These are phyloP conservation scores for Lasiodiplodia sp. DNA, from an alignment of 2,329 filamentous ascomycete genomes.

Conservation along the genomic window DNA sequence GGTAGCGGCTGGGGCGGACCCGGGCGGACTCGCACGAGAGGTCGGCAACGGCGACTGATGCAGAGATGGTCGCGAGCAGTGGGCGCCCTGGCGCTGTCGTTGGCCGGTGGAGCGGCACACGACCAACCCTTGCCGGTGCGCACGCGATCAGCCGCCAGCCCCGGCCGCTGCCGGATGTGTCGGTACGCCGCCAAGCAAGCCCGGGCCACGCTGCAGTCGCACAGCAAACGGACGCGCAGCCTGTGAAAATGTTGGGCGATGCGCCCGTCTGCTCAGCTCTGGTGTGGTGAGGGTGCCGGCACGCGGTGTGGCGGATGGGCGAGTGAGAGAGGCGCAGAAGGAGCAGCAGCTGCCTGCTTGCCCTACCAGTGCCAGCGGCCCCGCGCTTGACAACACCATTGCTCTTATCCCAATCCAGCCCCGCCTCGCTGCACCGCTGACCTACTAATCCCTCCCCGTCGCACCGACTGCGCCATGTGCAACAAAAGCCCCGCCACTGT, in stretches of 20 bases:
- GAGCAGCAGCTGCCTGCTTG: background rate
- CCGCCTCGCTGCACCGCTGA: background rate
- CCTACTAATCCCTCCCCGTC: background rate
- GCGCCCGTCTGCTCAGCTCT: too few relatives aligned
- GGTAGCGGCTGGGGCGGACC: constrained; percentile 13
- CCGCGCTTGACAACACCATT: background rate
- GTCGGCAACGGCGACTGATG: background rate
- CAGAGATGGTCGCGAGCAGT: background rate
- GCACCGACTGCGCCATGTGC: background rate
- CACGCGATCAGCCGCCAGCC: constrained; percentile 9
- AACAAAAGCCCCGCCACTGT: background rate
- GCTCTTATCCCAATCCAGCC: background rate
- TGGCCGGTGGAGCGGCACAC: constrained; percentile 12
- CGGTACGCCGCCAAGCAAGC: constrained; percentile 10
- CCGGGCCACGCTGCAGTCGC: constrained; percentile 19
- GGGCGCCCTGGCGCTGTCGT: background rate
- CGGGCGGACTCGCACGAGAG: constrained; percentile 13
- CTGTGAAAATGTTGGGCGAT: background rate
- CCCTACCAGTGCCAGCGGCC: background rate
- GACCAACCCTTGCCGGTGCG: background rate
- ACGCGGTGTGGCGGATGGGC: background rate
- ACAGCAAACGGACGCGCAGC: constrained; percentile 16
- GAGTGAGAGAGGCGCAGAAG: too few relatives aligned
- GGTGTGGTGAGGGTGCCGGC: background rate
- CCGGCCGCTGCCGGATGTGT: constrained; percentile 24